Evolutionary conservation across 2,329 filamentous ascomycete species (phyloP), one percentile per base, ranked within the genome.

Genomic region (Graphium sp.): DNA sequence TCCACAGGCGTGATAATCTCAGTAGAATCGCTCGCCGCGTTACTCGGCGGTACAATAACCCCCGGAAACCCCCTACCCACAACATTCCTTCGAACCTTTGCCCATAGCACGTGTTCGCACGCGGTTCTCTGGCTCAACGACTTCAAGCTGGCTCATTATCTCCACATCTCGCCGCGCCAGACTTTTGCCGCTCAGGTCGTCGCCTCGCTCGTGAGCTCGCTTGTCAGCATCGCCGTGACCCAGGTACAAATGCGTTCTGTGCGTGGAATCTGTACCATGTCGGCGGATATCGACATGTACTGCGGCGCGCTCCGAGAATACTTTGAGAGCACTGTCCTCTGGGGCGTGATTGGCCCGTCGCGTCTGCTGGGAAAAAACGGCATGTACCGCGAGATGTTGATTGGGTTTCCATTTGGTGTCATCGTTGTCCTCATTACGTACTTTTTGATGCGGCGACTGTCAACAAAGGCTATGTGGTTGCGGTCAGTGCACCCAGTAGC

Each of bases 111-210:
- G 1, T 61, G 57, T 29, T 55, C 58, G 1, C 59, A 65, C 35
- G 58, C 61, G n/a, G 48, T 66, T 13, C 52, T 52, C 42, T 66
- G 65, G 41, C 55, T 49, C 33, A 56, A 56, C 37, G 58, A 58
- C 35, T 41, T 59, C 20, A 62, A 62, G 42, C 54, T 62, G 10
- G 58, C 57, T 7, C 58, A 62, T 36, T 71, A 71, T 43, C 57
- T 66, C 48, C 71, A 71, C 49, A 68, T 74, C 12, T 66, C 69
- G 5, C 69, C 69, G 1, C 58, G 62, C 8, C 58, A 69, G 18
- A 65, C 67, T 4, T 74, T 74, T 37, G 47, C 53, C 15, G 66
- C 66, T 1, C 68, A 74, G 44, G 64, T 73, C 41, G 49, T 63
- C 8, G 65, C 66, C 20, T 73, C 64, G 3, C 49, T 71, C 13